Base-by-base conservation (phyloP, 805 yeast genomes). In the Barnettozyma siamensis region DNA sequence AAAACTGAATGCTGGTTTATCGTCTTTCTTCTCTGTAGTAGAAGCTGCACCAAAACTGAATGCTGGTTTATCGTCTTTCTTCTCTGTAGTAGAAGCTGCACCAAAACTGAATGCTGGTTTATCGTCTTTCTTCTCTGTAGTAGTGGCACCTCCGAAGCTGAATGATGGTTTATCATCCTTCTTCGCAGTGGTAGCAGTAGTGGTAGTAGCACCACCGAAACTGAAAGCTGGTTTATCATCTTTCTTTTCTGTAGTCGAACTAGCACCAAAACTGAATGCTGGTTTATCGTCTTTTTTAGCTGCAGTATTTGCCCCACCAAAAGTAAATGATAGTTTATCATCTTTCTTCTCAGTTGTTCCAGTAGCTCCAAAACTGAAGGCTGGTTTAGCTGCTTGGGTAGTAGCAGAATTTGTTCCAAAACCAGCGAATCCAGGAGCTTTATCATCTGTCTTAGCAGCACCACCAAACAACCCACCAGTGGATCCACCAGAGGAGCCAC, bases 11-110 rank as follows among this genome's bases (percentile, higher is more conserved):
- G 40, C 17, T 40, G 38, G 32, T 19, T 13, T 15, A 28, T 13
- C 31, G 15, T 28, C 54, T 7, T 43, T 48, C 36, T 54, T 44
- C 27, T 50, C 55, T 8, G 40, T 38, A 7, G 47, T 46, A 9
- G 48, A 23, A 24, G 42, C 12, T 24, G 27, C 45, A 29, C 66
- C 67, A 40, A 63, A 57, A 5, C 60, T 47, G 39, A 62, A 23
- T 9, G 26, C 33, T 31, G 42, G 34, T 28, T 21, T 23, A 30
- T 39, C 46, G 9, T 36, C 46, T 24, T 42, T 45, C 46, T 40
- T 50, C 38, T 45, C 50, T 9, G 28, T 42, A n/a, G 38, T 4
- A 13, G 30, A 27, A 26, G 41, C 12, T 15, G 17, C 44, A 27
- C 66, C 67, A 40, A 63, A 57, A 5, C 61, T 47, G 39, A 61